A percentile compares a stretch with the other conserved stretches of the same genome.
phyloP scores from a whole-genome alignment of 257 asterid genomes.

The Solanum gracilifrons region DNA sequence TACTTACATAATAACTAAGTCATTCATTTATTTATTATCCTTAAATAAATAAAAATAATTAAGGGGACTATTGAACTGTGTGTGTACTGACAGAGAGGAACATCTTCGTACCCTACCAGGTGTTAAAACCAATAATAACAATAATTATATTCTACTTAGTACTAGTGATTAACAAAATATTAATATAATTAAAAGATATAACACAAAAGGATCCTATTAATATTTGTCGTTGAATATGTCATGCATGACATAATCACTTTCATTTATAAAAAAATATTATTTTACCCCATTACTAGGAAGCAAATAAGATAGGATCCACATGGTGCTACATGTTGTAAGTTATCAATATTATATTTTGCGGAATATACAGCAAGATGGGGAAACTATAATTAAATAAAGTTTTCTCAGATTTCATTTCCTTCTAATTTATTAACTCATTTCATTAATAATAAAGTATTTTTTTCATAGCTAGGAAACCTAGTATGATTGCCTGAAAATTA shows the following conservation, averaged over 20 bases:
- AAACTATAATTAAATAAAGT: not conserved
- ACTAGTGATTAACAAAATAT: not conserved
- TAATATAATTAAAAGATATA: not conserved
- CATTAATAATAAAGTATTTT: not conserved
- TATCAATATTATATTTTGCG: not conserved
- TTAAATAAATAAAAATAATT: not conserved
- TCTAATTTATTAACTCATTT: not conserved
- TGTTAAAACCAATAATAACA: not conserved
- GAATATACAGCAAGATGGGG: not conserved
- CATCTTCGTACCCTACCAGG: not conserved
- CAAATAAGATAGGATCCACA: slow-evolving; percentile 6
- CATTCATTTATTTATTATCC: not conserved
- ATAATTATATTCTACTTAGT: not conserved
- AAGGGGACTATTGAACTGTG: not conserved
- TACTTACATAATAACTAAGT: not conserved
- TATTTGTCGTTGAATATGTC: slow-evolving; percentile 14
- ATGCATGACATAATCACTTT: slow-evolving; percentile 29
- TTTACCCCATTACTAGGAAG: not conserved
- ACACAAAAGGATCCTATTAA: not conserved
- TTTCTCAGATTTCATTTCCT: not conserved
- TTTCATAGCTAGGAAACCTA: not conserved
- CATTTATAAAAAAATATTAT: not conserved
- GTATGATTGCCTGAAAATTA: not conserved
- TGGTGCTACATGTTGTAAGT: not conserved
- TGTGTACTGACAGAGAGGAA: not conserved